Conservation (phyloP, 805 yeast species). For the Suhomyces faveliae region DNA sequence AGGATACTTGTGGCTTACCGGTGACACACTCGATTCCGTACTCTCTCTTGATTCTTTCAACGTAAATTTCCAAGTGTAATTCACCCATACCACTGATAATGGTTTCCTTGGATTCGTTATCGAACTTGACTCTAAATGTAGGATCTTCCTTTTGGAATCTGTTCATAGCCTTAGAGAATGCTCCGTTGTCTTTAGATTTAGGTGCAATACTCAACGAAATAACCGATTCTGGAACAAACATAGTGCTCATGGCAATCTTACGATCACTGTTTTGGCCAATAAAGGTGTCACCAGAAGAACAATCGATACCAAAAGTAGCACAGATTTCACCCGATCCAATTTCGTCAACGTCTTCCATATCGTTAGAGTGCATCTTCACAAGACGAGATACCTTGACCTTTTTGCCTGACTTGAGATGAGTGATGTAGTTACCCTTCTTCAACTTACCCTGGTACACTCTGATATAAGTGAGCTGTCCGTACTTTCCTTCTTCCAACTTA, state of each 20-base stretch:
- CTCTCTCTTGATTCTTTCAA: constrained; percentile 97
- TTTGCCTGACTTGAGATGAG: constrained; percentile 89
- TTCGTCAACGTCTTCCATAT: constrained; percentile 97
- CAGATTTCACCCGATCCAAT: constrained; percentile 98
- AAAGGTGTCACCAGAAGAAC: constrained; percentile 98
- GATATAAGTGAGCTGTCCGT: constrained; percentile 95
- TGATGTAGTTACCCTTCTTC: constrained; percentile 85
- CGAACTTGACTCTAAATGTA: constrained; percentile 90
- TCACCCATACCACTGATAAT: constrained; percentile 98
- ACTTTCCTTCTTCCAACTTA: constrained; percentile 96
- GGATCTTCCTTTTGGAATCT: constrained; percentile 99
- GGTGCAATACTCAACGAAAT: constrained; percentile 91
- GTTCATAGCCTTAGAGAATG: constrained; percentile 94
- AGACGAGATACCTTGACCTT: constrained; percentile 83
- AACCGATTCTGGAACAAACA: constrained; percentile 99
- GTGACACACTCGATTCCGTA: constrained; percentile 93
- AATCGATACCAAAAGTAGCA: constrained; percentile 98
- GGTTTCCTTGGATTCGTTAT: constrained; percentile 89
- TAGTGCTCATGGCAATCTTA: constrained; percentile 88
- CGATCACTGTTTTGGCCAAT: constrained; percentile 68
- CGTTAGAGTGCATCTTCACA: constrained; percentile 98
- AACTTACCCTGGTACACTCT: constrained; percentile 96
- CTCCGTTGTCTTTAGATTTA: constrained; percentile 76
- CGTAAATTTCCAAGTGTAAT: constrained; percentile 93
- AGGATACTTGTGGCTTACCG: constrained; percentile 97